phyloP scores from a whole-genome alignment of 2,329 filamentous ascomycete species.

The Alternaria consortialis region DNA sequence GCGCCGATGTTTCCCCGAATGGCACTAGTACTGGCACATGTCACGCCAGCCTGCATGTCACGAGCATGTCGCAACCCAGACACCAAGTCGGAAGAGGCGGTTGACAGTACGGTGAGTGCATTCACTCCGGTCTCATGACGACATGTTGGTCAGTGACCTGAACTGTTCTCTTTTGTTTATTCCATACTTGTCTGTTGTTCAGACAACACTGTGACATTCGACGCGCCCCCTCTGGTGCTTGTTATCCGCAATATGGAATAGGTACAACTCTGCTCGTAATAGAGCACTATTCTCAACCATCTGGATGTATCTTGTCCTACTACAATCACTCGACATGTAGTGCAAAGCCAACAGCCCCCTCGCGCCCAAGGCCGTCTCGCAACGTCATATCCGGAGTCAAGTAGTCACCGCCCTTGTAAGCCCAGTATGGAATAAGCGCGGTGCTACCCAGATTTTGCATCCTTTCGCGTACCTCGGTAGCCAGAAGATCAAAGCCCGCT shows the following conservation, averaged over 20 bases:
- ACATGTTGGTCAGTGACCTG: not conserved
- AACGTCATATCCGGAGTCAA: too few relatives aligned
- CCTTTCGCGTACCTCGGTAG: too few relatives aligned
- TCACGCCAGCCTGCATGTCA: conserved; percentile 9
- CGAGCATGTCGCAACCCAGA: conserved; percentile 12
- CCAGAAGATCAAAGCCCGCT: too few relatives aligned
- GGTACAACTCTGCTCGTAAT: not conserved
- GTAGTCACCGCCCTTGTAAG: too few relatives aligned
- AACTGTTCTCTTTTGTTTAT: not conserved
- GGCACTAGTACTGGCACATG: conserved; percentile 23
- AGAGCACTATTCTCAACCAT: not conserved
- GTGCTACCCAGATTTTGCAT: too few relatives aligned
- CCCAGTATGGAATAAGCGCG: too few relatives aligned
- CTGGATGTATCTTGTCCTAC: too few relatives aligned
- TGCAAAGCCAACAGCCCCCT: too few relatives aligned
- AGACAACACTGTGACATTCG: not conserved
- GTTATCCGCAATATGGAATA: not conserved
- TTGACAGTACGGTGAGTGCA: not conserved
- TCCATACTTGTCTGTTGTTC: too few relatives aligned
- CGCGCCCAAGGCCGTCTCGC: too few relatives aligned
- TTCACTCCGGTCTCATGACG: not conserved
- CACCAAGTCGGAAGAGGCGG: conserved; percentile 5
- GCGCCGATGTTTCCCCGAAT: conserved; percentile 30
- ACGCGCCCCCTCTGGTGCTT: not conserved
- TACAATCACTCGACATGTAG: too few relatives aligned